These are phyloP conservation scores for Pneumocystis oryctolagi DNA, from an alignment of 1,139 yeast species.

Conservation along the genomic window DNA sequence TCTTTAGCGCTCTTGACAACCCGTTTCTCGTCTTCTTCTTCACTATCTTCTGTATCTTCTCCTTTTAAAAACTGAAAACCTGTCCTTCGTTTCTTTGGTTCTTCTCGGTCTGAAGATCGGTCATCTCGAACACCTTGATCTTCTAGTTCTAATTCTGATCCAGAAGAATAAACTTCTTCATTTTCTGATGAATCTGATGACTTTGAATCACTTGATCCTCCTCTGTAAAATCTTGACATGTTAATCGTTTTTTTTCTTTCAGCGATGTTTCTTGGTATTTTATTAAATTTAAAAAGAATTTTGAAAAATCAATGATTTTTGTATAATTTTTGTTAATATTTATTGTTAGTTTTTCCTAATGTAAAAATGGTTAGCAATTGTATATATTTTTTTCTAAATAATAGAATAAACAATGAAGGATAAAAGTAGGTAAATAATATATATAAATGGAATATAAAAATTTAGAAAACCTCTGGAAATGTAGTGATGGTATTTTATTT, in stretches of 20 bases:
- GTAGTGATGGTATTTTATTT: background rate
- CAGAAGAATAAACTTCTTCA: constrained; percentile 29
- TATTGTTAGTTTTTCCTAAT: background rate
- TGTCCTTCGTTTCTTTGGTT: constrained; percentile 21
- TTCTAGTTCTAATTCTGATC: constrained; percentile 13
- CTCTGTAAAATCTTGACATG: constrained; percentile 68
- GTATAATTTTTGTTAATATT: background rate
- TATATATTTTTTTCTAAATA: background rate
- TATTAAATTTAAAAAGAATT: background rate
- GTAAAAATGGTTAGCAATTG: background rate
- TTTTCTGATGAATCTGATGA: constrained; percentile 42
- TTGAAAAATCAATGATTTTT: background rate
- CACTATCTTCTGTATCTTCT: constrained; percentile 38
- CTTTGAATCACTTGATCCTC: constrained; percentile 37
- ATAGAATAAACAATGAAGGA: background rate
- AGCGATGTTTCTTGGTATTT: background rate
- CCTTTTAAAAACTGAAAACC: constrained; percentile 22
- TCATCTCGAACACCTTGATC: constrained; percentile 10
- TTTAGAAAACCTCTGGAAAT: background rate
- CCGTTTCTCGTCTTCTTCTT: constrained; percentile 51
- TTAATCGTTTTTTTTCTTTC: constrained; percentile 4
- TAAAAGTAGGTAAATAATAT: background rate
- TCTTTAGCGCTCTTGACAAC: constrained; percentile 91
- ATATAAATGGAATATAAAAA: background rate
- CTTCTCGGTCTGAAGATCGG: constrained; percentile 14